phyloP scores from a whole-genome alignment of 257 asterid genomes.

The Salvia splendens region DNA sequence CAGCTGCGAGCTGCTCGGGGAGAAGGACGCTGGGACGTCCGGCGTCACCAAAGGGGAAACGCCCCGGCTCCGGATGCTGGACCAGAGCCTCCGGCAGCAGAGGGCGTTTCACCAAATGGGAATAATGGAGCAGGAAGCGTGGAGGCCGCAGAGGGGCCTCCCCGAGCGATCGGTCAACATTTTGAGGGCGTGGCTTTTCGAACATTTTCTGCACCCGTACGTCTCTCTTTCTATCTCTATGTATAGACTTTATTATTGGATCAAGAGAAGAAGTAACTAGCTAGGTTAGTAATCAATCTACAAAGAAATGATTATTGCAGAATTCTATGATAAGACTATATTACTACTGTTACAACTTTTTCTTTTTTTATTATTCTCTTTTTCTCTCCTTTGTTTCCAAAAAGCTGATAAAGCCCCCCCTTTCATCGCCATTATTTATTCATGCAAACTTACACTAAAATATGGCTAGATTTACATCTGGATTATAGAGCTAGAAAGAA shows the following conservation, averaged over 20 bases:
- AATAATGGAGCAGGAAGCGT: conserved; percentile 95
- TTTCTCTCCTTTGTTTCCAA: conserved; percentile 33
- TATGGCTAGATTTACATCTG: conserved; percentile 20
- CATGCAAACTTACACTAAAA: conserved; percentile 10
- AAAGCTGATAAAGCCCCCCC: conserved; percentile 46
- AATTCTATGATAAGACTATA: conserved; percentile 55
- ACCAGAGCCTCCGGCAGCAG: conserved; percentile 84
- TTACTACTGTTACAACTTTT: conserved; percentile 21
- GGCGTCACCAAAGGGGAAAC: conserved; percentile 96
- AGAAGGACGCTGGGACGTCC: conserved; percentile 67
- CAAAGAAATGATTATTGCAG: conserved; percentile 42
- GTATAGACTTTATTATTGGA: conserved; percentile 32
- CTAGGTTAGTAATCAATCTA: conserved; percentile 28
- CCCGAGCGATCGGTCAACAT: conserved; percentile 97
- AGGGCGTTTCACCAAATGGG: conserved; percentile 93
- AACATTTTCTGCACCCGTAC: conserved; percentile 97
- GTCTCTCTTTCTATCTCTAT: conserved; percentile 28
- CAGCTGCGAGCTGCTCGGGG: conserved; percentile 77
- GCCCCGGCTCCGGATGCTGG: conserved; percentile 79
- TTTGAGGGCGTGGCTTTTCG: conserved; percentile 96
- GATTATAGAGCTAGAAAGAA: not conserved
- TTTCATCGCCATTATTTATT: not conserved
- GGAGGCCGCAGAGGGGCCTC: conserved; percentile 96
- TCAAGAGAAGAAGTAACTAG: conserved; percentile 34
- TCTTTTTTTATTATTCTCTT: conserved; percentile 23